phyloP scores from a whole-genome alignment of 1,284 basidiomycete genomes.

The Microbotryum violaceum region DNA sequence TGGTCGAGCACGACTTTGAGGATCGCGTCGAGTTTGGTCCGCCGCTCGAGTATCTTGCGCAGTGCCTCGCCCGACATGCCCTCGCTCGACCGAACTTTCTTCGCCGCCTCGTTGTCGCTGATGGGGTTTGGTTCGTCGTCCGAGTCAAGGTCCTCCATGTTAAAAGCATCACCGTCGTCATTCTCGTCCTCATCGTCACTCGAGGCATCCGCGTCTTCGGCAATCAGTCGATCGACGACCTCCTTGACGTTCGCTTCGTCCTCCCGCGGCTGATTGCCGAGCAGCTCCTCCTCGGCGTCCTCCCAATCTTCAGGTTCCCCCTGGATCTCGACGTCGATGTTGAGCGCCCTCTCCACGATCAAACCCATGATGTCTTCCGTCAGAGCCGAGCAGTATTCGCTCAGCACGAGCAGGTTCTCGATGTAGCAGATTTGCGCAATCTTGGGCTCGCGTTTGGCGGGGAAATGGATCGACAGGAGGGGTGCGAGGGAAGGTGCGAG shows the following conservation, averaged over 20 bases:
- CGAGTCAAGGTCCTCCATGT: constrained; percentile 40
- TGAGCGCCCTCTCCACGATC: constrained; percentile 82
- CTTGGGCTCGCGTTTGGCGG: constrained; percentile 83
- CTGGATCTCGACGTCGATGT: constrained; percentile 97
- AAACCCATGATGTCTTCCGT: constrained; percentile 73
- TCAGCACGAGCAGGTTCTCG: constrained; percentile 76
- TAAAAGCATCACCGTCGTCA: constrained; percentile 32
- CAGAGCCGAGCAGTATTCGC: constrained; percentile 83
- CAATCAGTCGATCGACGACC: constrained; percentile 34
- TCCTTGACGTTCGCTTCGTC: constrained; percentile 42
- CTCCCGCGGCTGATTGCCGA: constrained; percentile 39
- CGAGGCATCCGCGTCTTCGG: constrained; percentile 53
- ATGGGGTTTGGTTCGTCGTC: constrained; percentile 44
- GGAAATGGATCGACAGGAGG: constrained; percentile 74
- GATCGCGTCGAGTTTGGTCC: constrained; percentile 83
- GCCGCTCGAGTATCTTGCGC: constrained; percentile 72
- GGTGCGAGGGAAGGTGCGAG: constrained; percentile 77
- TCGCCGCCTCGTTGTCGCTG: constrained; percentile 53
- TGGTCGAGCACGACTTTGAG: constrained; percentile 77
- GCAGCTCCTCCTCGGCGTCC: constrained; percentile 33
- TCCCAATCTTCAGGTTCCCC: constrained; percentile 90
- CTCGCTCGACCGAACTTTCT: constrained; percentile 41
- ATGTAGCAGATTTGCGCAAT: constrained; percentile 82
- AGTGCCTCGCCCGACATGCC: constrained; percentile 31
- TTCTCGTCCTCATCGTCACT: constrained; percentile 48